These are phyloP conservation scores for Dendrobium nobile DNA, from an alignment of 106 monocot species.

Conservation along the genomic window DNA sequence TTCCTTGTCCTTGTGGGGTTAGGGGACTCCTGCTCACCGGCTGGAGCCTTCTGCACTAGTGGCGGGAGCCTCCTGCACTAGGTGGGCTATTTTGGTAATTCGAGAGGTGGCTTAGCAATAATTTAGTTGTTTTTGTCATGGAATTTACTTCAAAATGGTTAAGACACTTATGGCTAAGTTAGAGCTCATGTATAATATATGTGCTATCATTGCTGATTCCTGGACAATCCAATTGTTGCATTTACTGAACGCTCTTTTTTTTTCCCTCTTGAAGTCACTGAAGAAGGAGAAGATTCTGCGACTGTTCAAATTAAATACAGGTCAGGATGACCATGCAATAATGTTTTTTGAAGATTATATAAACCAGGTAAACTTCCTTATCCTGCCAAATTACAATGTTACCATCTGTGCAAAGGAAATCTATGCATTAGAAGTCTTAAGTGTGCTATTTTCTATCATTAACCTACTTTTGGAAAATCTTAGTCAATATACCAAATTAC, in stretches of 20 bases:
- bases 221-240: not conserved
- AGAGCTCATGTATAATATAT: not conserved
- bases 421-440: not conserved
- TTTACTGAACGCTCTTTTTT: not conserved
- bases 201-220: not conserved
- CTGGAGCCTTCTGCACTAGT: no score
- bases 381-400: not conserved
- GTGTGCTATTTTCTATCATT: not conserved
- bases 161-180: not conserved
- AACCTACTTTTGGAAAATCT: not conserved
- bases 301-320: conserved; percentile 80
- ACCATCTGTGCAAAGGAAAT: conserved; percentile 1
- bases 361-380: conserved; percentile 32
- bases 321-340: conserved; percentile 93
- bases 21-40: no score
- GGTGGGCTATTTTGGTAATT: no score
- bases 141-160: not conserved
- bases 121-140: not conserved
- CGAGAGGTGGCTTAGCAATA: no score
- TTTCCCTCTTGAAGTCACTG: conserved; percentile 34
- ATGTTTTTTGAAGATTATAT: conserved; percentile 89
- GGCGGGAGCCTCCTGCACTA: no score
- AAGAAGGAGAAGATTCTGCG: conserved; percentile 74
- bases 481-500: not conserved
- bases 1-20: no score